Conservation (phyloP, 2,329 filamentous ascomycete genomes). For the Colletotrichum ledebouriae region DNA sequence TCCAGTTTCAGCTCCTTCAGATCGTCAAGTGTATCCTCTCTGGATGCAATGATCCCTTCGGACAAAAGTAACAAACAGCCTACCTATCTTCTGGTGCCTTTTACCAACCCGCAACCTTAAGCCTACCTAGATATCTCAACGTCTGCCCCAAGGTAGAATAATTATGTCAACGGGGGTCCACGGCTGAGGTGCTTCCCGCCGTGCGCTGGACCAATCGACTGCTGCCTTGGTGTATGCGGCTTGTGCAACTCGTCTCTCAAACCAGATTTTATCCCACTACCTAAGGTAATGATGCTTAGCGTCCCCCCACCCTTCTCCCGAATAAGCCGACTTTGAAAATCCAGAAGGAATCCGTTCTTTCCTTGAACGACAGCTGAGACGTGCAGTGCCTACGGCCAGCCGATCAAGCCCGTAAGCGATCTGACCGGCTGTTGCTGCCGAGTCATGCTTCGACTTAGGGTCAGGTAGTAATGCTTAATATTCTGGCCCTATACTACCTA, state of each 20-base stretch:
- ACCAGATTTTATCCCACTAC: too few species aligned
- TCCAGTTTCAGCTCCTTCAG: too few species aligned
- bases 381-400: slow-evolving; percentile 14
- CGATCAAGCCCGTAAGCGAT: slow-evolving; percentile 35
- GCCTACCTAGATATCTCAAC: too few species aligned
- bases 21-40: not conserved
- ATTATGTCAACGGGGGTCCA: too few species aligned
- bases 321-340: slow-evolving; percentile 9
- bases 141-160: too few species aligned
- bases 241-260: not conserved
- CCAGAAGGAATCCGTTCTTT: slow-evolving; percentile 8
- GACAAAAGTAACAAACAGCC: not conserved
- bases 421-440: slow-evolving; percentile 9
- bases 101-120: too few species aligned
- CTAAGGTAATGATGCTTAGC: not conserved
- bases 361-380: slow-evolving; percentile 7
- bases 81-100: not conserved
- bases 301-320: not conserved
- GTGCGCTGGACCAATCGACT: too few species aligned
- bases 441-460: slow-evolving; percentile 2
- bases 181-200: too few species aligned
- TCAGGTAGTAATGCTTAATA: too few species aligned
- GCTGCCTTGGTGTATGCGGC: not conserved
- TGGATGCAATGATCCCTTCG: slow-evolving; percentile 8
- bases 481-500: too few species aligned